Evolutionary conservation across 495 filamentous ascomycete genomes (phyloP).

Genomic region (Aspergillus olivimuriae): DNA sequence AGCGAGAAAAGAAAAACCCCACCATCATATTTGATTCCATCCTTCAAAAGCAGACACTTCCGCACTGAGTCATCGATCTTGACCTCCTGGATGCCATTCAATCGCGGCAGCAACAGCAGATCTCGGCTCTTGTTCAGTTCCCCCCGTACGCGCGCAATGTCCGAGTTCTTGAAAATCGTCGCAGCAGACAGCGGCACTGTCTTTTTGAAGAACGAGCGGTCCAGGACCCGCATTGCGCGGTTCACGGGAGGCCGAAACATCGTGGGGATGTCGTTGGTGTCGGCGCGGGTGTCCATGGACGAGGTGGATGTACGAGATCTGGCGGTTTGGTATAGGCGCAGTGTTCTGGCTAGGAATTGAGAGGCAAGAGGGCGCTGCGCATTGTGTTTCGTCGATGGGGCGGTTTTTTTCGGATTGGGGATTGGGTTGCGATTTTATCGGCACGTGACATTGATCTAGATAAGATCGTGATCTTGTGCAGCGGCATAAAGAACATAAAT

Average conservation of each 20-base stretch:
- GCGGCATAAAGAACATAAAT: neutral
- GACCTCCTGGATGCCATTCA: constrained; percentile 49
- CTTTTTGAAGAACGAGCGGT: constrained; percentile 76
- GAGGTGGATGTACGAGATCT: no score
- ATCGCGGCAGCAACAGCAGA: constrained; percentile 52
- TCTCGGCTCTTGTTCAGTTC: constrained; percentile 52
- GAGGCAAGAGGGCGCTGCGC: no score
- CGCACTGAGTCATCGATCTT: constrained; percentile 43
- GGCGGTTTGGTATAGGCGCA: no score
- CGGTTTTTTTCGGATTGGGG: constrained; percentile 5
- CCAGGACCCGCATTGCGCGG: constrained; percentile 70
- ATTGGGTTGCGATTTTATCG: constrained; percentile 11
- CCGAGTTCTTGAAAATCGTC: constrained; percentile 59
- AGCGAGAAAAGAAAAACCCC: no score
- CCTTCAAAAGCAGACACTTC: constrained; percentile 72
- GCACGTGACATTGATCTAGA: constrained; percentile 10
- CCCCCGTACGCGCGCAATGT: constrained; percentile 62
- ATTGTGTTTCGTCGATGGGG: constrained; percentile 4
- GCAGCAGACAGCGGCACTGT: constrained; percentile 73
- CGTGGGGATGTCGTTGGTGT: constrained; percentile 25
- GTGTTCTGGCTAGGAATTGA: no score
- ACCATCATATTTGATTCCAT: constrained; percentile 65
- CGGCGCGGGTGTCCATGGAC: no score
- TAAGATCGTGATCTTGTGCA: no score
- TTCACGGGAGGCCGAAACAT: constrained; percentile 82